Percentiles rank a stretch among this genome's conserved stretches.
phyloP scores from a whole-genome alignment of 208 protist species.

The Trypanosoma congolense region DNA sequence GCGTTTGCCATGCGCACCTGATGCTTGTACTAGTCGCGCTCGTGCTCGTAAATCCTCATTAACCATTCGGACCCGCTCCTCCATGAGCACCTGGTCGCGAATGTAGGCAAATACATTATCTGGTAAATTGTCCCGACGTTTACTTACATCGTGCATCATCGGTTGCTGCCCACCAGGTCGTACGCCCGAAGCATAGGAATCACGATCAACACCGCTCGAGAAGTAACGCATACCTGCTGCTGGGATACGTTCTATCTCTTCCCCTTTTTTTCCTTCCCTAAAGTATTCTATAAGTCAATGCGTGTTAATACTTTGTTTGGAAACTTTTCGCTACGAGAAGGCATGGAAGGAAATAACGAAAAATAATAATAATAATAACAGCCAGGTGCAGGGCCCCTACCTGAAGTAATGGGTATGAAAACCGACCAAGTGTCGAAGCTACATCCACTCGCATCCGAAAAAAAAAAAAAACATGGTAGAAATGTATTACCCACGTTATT shows the following conservation, averaged over 20 bases:
- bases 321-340: too few relatives aligned
- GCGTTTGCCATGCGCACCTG: constrained; percentile 36
- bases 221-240: constrained; percentile 40
- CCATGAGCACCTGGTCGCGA: constrained; percentile 56
- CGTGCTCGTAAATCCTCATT: constrained; percentile 61
- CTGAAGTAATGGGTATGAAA: too few relatives aligned
- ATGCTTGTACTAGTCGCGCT: constrained; percentile 33
- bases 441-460: too few relatives aligned
- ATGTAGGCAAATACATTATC: constrained; percentile 79
- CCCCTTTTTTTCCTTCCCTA: neutral
- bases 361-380: constrained; percentile 14
- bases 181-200: constrained; percentile 83
- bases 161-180: constrained; percentile 59
- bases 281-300: neutral
- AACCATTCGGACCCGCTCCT: constrained; percentile 56
- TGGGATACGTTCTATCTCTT: neutral
- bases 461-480: too few relatives aligned
- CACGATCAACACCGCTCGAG: constrained; percentile 67
- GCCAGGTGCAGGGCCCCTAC: too few relatives aligned
- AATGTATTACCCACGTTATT: too few relatives aligned
- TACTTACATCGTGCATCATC: constrained; percentile 67
- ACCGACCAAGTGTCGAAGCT: too few relatives aligned
- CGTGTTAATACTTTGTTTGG: too few relatives aligned
- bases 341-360: constrained; percentile 13
- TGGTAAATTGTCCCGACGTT: constrained; percentile 83